Evolutionary conservation across 2,329 filamentous ascomycete genomes (phyloP).

Genomic region (Mycogone perniciosa): DNA sequence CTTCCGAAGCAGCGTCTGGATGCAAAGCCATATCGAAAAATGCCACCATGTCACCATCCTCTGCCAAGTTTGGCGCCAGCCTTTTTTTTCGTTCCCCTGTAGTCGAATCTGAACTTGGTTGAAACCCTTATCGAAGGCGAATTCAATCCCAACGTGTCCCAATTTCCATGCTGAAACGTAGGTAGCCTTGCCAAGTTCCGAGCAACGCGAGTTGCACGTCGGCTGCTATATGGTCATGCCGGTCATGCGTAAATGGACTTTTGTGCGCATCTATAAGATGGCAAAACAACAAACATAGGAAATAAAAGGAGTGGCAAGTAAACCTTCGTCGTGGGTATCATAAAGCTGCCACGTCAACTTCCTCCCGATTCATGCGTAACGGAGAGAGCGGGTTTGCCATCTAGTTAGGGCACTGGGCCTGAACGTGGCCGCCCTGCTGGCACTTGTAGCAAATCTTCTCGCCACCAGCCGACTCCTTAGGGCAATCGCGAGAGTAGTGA

Average conservation of each 20-base stretch:
- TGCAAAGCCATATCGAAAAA: slow-evolving; percentile 18
- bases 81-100: slow-evolving; percentile 14
- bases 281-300: slow-evolving; percentile 21
- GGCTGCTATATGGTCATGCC: slow-evolving; percentile 26
- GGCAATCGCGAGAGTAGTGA: slow-evolving; percentile 92
- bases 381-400: slow-evolving; percentile 22
- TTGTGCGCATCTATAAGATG: slow-evolving; percentile 17
- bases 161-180: slow-evolving; percentile 20
- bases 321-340: slow-evolving; percentile 36
- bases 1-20: slow-evolving; percentile 4
- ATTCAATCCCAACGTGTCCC: slow-evolving; percentile 27
- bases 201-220: slow-evolving; percentile 25
- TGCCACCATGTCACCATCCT: slow-evolving; percentile 9
- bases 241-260: slow-evolving; percentile 27
- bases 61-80: slow-evolving; percentile 23
- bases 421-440: slow-evolving; percentile 78
- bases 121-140: slow-evolving; percentile 22
- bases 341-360: slow-evolving; percentile 36
- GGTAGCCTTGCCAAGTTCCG: slow-evolving; percentile 20
- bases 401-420: slow-evolving; percentile 83
- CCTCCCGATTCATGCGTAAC: slow-evolving; percentile 16
- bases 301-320: slow-evolving; percentile 21
- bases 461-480: slow-evolving; percentile 75
- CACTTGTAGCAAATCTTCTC: slow-evolving; percentile 99
- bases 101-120: slow-evolving; percentile 8